These are phyloP conservation scores for Oxyria digyna DNA, from an alignment of 148 eudicot genomes.

Conservation along the genomic window DNA sequence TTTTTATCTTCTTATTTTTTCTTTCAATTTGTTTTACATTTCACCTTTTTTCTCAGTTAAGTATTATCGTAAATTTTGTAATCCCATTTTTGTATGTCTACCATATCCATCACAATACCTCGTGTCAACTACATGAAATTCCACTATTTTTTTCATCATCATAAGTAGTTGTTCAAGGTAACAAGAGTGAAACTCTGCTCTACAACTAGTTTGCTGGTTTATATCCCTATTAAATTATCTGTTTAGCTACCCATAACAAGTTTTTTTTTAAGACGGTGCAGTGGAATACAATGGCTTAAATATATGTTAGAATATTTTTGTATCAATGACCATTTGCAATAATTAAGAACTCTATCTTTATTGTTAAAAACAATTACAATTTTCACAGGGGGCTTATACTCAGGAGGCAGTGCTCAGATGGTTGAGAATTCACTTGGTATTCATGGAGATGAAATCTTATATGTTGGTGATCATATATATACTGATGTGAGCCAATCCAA, in stretches of 20 bases:
- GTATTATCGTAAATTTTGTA: too few relatives aligned
- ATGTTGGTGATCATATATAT: constrained; percentile 96
- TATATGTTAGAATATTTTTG: not conserved
- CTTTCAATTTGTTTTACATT: too few relatives aligned
- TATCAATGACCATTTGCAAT: not conserved
- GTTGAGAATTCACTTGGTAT: constrained; percentile 78
- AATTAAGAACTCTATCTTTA: not conserved
- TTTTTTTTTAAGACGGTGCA: not conserved
- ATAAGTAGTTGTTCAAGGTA: not conserved
- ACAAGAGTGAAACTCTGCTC: not conserved
- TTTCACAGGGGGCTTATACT: constrained; percentile 73
- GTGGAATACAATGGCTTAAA: not conserved
- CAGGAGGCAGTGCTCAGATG: constrained; percentile 99
- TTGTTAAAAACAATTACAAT: not conserved
- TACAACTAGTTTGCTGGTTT: not conserved
- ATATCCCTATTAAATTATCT: not conserved
- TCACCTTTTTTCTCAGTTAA: too few relatives aligned
- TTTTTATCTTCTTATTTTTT: too few relatives aligned
- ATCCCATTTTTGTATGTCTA: too few relatives aligned
- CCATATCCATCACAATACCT: too few relatives aligned
- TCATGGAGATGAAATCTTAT: constrained; percentile 91
- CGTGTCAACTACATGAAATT: too few relatives aligned
- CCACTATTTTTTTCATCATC: not conserved
- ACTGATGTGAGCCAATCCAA: constrained; percentile 97
- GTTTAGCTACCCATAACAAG: not conserved